Evolutionary conservation across 1,284 basidiomycete species (phyloP).

Genomic region (Fomes fomentarius): DNA sequence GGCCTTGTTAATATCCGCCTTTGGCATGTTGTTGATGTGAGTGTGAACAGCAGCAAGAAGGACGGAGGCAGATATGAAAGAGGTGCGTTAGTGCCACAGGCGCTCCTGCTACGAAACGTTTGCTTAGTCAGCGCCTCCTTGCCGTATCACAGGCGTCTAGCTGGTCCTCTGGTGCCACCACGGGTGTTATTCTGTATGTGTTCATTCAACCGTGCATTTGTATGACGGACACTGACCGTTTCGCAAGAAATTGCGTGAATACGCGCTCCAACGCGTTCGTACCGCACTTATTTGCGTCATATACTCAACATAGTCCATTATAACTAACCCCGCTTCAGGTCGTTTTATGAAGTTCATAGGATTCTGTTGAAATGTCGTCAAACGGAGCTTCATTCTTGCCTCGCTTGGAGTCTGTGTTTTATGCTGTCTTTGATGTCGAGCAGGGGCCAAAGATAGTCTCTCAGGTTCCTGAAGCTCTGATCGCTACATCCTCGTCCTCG

Average conservation of each 20-base stretch:
- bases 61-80: neutral
- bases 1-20: constrained; percentile 87
- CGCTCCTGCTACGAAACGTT: constrained; percentile 1
- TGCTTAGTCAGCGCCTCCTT: constrained; percentile 1
- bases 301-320: too few relatives aligned
- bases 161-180: too few relatives aligned
- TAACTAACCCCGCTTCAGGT: too few relatives aligned
- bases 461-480: constrained; percentile 89
- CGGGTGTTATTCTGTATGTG: too few relatives aligned
- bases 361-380: constrained; percentile 43
- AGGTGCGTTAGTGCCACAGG: neutral
- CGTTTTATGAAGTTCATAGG: too few relatives aligned
- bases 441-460: constrained; percentile 87
- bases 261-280: neutral
- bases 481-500: constrained; percentile 41
- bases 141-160: neutral
- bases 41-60: neutral
- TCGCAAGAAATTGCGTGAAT: too few relatives aligned
- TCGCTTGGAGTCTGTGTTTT: constrained; percentile 86
- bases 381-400: constrained; percentile 73
- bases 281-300: too few relatives aligned
- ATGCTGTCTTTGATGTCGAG: constrained; percentile 82
- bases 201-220: too few relatives aligned
- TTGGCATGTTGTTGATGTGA: constrained; percentile 44
- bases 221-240: too few relatives aligned